A percentile compares a stretch with the other conserved stretches of the same genome.
These are phyloP conservation scores for Apophysomyces sp. DNA, from an alignment of 371 early-diverging fungal species.

Conservation along the genomic window DNA sequence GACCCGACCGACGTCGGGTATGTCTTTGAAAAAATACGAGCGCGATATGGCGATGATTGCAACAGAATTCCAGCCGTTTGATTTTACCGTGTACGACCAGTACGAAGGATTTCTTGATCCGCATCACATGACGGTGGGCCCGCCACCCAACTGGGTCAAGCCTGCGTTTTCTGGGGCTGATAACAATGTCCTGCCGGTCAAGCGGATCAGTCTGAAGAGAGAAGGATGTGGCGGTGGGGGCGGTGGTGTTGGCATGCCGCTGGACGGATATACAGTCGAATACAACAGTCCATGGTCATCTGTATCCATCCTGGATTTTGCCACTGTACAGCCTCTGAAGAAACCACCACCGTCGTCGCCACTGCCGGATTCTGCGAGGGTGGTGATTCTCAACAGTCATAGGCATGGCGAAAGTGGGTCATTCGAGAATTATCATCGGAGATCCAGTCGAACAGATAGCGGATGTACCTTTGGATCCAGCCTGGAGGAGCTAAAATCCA, in stretches of 20 bases:
- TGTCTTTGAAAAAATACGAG: constrained; percentile 7
- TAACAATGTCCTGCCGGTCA: constrained; percentile 6
- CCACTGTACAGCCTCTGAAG: background rate
- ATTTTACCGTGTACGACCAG: constrained; percentile 55
- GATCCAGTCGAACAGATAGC: background rate
- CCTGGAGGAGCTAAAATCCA: background rate
- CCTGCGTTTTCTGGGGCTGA: constrained; percentile 42
- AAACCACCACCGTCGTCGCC: too few species aligned
- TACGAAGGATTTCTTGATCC: constrained; percentile 55
- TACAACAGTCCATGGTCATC: background rate
- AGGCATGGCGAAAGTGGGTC: background rate
- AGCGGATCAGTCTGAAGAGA: background rate
- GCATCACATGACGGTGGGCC: constrained; percentile 52
- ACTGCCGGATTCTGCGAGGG: background rate
- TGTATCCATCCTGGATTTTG: background rate
- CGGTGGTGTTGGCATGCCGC: background rate
- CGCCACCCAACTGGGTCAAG: constrained; percentile 61
- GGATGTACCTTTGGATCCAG: background rate
- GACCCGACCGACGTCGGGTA: constrained; percentile 46
- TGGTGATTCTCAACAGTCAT: background rate
- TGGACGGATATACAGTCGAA: background rate
- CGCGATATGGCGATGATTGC: constrained; percentile 18
- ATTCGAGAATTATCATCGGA: background rate
- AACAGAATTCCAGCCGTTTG: constrained; percentile 52
- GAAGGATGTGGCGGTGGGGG: background rate